Evolutionary conservation across 108 stramenopile species (phyloP).

Genomic region (Stephanodiscus minutulus): DNA sequence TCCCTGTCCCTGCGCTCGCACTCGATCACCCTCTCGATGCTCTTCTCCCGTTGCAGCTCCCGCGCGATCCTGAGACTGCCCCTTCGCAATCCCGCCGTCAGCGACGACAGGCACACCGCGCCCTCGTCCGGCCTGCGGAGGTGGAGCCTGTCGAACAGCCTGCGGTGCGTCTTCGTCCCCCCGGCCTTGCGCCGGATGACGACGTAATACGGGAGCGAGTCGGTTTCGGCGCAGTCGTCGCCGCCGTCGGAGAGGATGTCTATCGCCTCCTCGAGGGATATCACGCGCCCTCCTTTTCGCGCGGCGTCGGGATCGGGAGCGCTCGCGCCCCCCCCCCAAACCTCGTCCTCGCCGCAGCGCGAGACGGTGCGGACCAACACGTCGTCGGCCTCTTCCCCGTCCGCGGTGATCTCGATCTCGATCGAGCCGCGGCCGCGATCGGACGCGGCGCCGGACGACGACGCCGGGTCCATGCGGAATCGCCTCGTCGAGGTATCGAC

Average conservation of each 20-base stretch:
- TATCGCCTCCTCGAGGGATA: conserved; percentile 31
- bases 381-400: conserved; percentile 51
- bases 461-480: conserved; percentile 24
- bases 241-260: conserved; percentile 21
- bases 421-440: conserved; percentile 7
- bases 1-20: conserved; percentile 47
- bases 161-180: conserved; percentile 49
- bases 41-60: conserved; percentile 40
- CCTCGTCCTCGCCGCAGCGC: neutral
- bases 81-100: conserved; percentile 35
- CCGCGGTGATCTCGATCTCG: conserved; percentile 40
- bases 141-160: conserved; percentile 53
- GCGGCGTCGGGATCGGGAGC: neutral
- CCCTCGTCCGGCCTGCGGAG: conserved; percentile 50
- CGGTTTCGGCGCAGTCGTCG: conserved; percentile 22
- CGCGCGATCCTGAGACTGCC: conserved; percentile 41
- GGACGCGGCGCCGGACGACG: conserved; percentile 4
- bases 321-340: neutral
- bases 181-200: conserved; percentile 53
- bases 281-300: neutral
- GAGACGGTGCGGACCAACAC: conserved; percentile 20
- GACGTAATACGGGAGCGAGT: conserved; percentile 37
- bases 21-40: conserved; percentile 49
- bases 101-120: conserved; percentile 43
- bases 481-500: conserved; percentile 5